Evolutionary conservation across 306 rosid genomes (phyloP).

Genomic region (Rosa persica): DNA sequence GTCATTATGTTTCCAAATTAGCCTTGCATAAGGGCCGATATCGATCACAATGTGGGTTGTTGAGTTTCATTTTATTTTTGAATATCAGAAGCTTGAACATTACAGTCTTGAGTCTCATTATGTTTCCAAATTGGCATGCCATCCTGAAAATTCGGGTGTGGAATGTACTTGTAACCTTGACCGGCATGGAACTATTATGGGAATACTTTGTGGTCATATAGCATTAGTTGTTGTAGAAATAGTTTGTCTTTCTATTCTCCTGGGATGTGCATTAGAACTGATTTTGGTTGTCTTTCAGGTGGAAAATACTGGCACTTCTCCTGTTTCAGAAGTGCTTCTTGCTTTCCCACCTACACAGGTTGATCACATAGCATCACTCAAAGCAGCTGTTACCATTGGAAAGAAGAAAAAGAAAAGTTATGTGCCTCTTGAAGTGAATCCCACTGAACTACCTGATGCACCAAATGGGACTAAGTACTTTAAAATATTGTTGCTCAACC

Average conservation of each 20-base stretch:
- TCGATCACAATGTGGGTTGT: neutral
- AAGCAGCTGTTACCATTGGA: constrained; percentile 68
- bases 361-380: constrained; percentile 69
- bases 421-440: constrained; percentile 72
- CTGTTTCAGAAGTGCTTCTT: constrained; percentile 72
- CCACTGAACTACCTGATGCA: constrained; percentile 61
- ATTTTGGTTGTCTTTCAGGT: constrained; percentile 51
- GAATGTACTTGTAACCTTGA: neutral
- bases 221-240: neutral
- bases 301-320: constrained; percentile 68
- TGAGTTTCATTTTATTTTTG: neutral
- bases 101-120: neutral
- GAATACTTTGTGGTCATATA: neutral
- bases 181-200: neutral
- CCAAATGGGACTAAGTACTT: constrained; percentile 84
- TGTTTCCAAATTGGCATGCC: neutral
- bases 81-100: neutral
- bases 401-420: constrained; percentile 77
- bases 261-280: constrained; percentile 23
- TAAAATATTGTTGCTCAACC: constrained; percentile 57
- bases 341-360: constrained; percentile 75
- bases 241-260: neutral
- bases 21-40: neutral
- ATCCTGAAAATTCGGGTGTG: neutral
- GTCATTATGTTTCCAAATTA: neutral